Base-by-base conservation (phyloP, 805 yeast genomes). In the Saccharomycopsis fibuligera region DNA sequence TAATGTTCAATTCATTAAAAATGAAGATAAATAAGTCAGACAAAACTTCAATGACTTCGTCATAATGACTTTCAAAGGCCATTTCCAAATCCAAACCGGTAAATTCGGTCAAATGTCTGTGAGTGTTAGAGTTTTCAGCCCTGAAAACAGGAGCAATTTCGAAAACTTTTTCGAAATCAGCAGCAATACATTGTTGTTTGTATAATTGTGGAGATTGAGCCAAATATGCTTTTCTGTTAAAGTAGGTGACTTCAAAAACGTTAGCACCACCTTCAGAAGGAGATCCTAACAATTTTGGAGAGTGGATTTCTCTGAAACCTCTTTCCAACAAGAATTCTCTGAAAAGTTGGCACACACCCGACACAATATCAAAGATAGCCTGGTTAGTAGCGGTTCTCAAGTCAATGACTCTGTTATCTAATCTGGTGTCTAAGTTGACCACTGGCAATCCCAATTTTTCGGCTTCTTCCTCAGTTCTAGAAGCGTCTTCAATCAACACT, bases 61-160 rank as follows among this genome's bases (percentile, higher is more conserved):
- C 95, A 68, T 93, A 93, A 71, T 93, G 97, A 72, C 90, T 96
- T 72, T 93, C 98, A 63, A 93, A 86, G 9, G 96, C 86, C 96
- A 93, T 89, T 71, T 93, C 99, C 70, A 93, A 70, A 75, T 93
- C 99, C 60, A 95, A 81, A 51, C 99, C 99, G 54, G 85, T 86
- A 67, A 93, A 93, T 70, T 93, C 99, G 49, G 99, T 93, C 96
- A 93, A 83, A 70, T 93, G 99, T 73, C 99, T 90, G 69, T 93
- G 98, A 19, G 99, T 91, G 74, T 93, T 90, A 54, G 98, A 91
- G 76, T 93, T 91, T 69, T 93, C 99, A 50, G 99, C 99, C 71
- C 99, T 81, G 79, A 93, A 93, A 39, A 93, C 98, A 33, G 99
- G 98, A 1, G 93, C 98, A 62, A 93, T 77, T 73, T 93, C 99